Base-by-base conservation (phyloP, 1,284 basidiomycete genomes). In the Thelephora terrestris region DNA sequence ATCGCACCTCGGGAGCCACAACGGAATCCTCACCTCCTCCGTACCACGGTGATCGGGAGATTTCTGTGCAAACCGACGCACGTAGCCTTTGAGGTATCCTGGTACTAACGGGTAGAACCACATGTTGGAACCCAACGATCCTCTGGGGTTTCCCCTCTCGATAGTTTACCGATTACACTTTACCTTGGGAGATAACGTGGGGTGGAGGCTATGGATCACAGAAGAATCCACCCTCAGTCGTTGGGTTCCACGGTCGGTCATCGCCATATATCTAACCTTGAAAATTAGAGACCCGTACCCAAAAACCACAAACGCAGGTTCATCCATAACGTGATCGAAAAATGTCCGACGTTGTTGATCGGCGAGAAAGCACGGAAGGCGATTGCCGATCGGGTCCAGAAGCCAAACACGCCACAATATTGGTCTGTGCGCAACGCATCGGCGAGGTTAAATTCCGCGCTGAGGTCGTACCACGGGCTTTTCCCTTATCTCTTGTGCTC, bases 1-100 rank as follows among this genome's bases (percentile, higher is more conserved):
- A 18, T 21, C 3, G 29, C 29, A 14, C 7, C 3, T 9, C n/a
- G 17, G 20, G 35, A 20, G 18, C 5, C 39, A 18, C 6, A 6
- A 21, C 4, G 14, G n/a, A 12, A 36, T 4, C 43, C 63, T 43
- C 47, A 85, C 86, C 71, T 88, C 79, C 2, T 79, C 81, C 1
- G 87, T 90, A 17, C 87, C 88, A 20, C 87, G 75, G 64, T 94
- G 91, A 57, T 94, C 91, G 64, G 88, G 86, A 46, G 87, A 91
- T 61, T 77, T 75, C 64, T 93, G 90, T 0, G 91, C 87, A 58
- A 94, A 94, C 25, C 90, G 71, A 2, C 91, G 77, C 0, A 90
- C 85, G 54, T 88, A 91, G 25, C 87, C 87, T 63, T 89, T 91
- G 56, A 94, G 69, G 60, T 81, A 94, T 21, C 90, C 91, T 0